Evolutionary conservation across 129 eudicot genomes (phyloP).

Genomic region (Pittosporum tobira): DNA sequence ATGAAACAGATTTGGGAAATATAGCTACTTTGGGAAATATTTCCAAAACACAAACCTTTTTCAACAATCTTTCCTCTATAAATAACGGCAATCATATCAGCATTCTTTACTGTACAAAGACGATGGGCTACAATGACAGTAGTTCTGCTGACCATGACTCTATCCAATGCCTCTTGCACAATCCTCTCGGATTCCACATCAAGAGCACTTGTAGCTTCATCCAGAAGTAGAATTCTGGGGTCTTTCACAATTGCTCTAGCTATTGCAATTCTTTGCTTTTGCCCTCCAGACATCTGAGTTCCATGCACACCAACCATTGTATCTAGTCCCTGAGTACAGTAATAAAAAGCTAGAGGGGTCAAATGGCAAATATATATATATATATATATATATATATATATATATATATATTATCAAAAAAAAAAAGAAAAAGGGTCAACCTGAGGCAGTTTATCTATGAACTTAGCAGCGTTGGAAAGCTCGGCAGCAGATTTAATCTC

Average conservation of each 20-base stretch:
- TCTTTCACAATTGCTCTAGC: conserved; percentile 17
- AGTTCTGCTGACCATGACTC: conserved; percentile 14
- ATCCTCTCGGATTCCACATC: conserved; percentile 17
- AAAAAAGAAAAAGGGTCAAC: conserved; percentile 1
- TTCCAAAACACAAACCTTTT: neutral
- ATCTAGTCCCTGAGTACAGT: conserved; percentile 9
- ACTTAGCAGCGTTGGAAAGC: conserved; percentile 24
- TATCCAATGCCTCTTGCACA: conserved; percentile 16
- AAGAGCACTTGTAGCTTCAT: conserved; percentile 22
- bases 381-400: too few species aligned
- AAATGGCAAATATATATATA: neutral
- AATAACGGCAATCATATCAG: conserved; percentile 12
- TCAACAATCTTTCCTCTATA: conserved; percentile 12
- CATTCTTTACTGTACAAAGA: conserved; percentile 12
- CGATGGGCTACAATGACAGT: conserved; percentile 17
- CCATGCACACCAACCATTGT: conserved; percentile 19
- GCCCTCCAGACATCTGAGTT: conserved; percentile 20
- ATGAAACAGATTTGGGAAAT: neutral
- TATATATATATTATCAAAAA: neutral
- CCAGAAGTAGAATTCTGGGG: conserved; percentile 15
- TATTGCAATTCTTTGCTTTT: conserved; percentile 20
- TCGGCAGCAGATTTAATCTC: conserved; percentile 27
- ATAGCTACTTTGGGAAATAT: neutral
- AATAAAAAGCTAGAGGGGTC: neutral
- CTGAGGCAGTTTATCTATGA: conserved; percentile 31